A percentile compares a stretch with the other conserved stretches of the same genome.
phyloP scores from a whole-genome alignment of 176 grass and related monocot species.

The Calamus simplicifolius region DNA sequence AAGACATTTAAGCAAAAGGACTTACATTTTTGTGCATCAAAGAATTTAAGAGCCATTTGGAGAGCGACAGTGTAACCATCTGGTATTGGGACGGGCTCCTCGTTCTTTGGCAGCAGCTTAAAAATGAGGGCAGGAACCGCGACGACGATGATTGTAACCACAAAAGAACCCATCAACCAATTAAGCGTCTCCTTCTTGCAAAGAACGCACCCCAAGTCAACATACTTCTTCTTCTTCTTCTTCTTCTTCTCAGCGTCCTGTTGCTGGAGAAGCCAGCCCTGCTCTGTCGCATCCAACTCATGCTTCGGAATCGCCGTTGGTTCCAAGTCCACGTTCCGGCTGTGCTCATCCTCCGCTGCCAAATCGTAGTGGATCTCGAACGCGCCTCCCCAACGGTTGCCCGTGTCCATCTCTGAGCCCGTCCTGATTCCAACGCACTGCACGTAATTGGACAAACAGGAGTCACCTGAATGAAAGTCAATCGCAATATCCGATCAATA shows the following conservation, averaged over 20 bases:
- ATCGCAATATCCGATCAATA: too few relatives aligned
- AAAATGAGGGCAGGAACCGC: background rate
- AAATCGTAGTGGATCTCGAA: conserved; percentile 14
- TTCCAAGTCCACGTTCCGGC: conserved; percentile 3
- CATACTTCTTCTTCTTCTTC: conserved; percentile 1
- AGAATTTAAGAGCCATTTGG: conserved; percentile 17
- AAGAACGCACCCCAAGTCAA: conserved; percentile 10
- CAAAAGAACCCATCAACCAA: background rate
- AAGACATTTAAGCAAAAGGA: background rate
- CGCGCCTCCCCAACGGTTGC: conserved; percentile 20
- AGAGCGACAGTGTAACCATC: conserved; percentile 11
- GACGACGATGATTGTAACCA: background rate
- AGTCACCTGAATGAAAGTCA: too few relatives aligned
- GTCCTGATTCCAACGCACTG: too few relatives aligned
- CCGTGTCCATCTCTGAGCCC: background rate
- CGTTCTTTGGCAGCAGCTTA: background rate
- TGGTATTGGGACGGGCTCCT: background rate
- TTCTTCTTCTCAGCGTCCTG: background rate
- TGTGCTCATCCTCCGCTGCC: conserved; percentile 11
- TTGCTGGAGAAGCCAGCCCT: conserved; percentile 14
- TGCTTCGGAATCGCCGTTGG: background rate
- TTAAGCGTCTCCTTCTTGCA: background rate
- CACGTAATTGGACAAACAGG: too few relatives aligned
- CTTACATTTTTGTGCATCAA: conserved; percentile 28
- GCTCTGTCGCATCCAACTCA: conserved; percentile 9